phyloP scores from a whole-genome alignment of 106 monocot genomes.

The Acorus gramineus region DNA sequence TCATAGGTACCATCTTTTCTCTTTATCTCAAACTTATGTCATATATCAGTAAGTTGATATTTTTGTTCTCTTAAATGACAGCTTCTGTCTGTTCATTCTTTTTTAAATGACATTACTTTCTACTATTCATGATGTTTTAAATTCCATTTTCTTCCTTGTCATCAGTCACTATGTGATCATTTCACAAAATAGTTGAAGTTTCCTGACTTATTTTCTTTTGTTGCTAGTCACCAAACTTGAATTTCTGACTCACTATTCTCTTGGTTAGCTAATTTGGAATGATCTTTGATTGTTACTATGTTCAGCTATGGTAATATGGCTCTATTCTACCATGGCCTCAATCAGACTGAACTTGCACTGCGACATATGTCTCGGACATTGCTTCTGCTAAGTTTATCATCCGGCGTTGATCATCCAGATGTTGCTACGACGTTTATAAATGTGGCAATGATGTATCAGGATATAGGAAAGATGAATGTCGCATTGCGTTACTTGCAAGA shows the following conservation, averaged over 20 bases:
- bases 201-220: no score
- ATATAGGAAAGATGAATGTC: conserved; percentile 83
- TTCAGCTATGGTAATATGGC: conserved; percentile 98
- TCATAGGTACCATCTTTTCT: conserved; percentile 31
- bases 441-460: conserved; percentile 98
- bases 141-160: no score
- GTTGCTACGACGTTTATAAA: conserved; percentile 94
- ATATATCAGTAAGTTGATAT: neutral
- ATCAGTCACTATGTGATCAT: no score
- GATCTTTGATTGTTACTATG: neutral
- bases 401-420: conserved; percentile 91
- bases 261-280: neutral
- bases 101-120: neutral
- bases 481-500: conserved; percentile 91
- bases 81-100: no score
- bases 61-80: no score
- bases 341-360: conserved; percentile 84
- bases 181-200: no score
- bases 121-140: neutral
- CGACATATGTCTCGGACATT: conserved; percentile 81
- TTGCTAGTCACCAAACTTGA: no score
- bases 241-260: conserved; percentile 9
- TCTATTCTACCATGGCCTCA: conserved; percentile 89
- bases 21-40: neutral
- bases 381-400: conserved; percentile 65